These are phyloP conservation scores for Verticillium alfalfae DNA, from an alignment of 2,329 filamentous ascomycete genomes.

Conservation along the genomic window DNA sequence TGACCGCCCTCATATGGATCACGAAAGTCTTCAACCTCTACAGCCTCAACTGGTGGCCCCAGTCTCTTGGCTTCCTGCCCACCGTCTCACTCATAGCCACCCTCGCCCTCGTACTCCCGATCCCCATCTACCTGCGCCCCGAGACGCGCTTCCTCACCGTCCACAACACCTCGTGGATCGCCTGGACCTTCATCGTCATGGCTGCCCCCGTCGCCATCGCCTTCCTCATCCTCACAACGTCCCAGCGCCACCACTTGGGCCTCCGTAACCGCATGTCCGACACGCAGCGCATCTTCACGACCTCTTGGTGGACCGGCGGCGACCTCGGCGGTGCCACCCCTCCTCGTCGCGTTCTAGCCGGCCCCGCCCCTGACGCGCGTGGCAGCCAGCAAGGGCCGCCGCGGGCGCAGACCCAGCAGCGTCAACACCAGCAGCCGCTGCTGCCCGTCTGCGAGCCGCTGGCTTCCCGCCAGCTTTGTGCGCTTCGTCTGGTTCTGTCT, in stretches of 20 bases:
- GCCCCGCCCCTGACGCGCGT: conserved; percentile 25
- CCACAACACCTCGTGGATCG: conserved; percentile 64
- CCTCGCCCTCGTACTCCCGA: conserved; percentile 52
- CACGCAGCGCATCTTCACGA: conserved; percentile 62
- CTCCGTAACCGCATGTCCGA: conserved; percentile 58
- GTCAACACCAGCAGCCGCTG: conserved; percentile 9
- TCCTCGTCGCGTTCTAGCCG: conserved; percentile 29
- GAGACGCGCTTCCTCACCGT: conserved; percentile 46
- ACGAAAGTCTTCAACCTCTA: conserved; percentile 69
- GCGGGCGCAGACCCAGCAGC: neutral
- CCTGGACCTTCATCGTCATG: conserved; percentile 67
- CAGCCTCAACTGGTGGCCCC: conserved; percentile 66
- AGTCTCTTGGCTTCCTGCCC: conserved; percentile 57
- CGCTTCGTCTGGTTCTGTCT: conserved; percentile 66
- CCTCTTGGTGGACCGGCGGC: conserved; percentile 61
- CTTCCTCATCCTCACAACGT: conserved; percentile 56
- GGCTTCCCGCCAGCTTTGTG: conserved; percentile 62
- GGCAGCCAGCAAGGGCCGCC: conserved; percentile 20
- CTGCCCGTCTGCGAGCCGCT: conserved; percentile 39
- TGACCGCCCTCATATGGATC: conserved; percentile 64
- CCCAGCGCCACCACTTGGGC: conserved; percentile 59
- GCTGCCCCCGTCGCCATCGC: conserved; percentile 62
- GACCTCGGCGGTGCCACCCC: conserved; percentile 30
- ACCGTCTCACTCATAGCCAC: conserved; percentile 57
- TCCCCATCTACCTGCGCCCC: conserved; percentile 53